Base-by-base conservation (phyloP, 2,329 filamentous ascomycete genomes). In the Cercospora canescens region DNA sequence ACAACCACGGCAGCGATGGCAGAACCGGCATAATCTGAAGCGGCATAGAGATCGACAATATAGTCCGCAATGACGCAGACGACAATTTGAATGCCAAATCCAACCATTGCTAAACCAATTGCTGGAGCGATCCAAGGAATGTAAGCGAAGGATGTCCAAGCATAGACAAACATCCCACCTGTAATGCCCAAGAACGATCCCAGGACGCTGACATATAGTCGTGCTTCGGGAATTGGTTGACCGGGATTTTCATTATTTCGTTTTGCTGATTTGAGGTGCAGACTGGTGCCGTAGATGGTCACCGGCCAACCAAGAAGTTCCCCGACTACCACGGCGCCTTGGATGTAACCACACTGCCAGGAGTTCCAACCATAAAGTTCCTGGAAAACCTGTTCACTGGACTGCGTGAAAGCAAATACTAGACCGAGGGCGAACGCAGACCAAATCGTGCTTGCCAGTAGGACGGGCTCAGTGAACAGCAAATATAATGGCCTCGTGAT, bases 161-260 rank as follows among this genome's bases (percentile, higher is more conserved):
- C 84, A 66, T 85, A 86, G 34, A 80, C 77, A 67, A 86, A 84
- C 75, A 85, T 79, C 14, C 84, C 84, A 1, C 79, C 83, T 0
- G 78, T 75, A 37, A 84, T 78, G 2, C 82, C 82, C 30, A 84
- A 32, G 52, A 85, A 81, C 2, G 80, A 81, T 1, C 75, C 81
- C 1, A 79, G 75, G 11, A 83, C 77, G 58, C 74, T 77, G 48
- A 82, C 72, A 67, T 83, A 83, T 0, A 84, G 75, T 11, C 82
- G 76, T 0, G 80, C 81, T 72, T 85, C 82, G 0, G 82, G 82
- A 24, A 80, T 78, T 12, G 79, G 78, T 3, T 68, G 66, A 16
- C 76, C 76, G 0, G 78, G 77, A 3, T 66, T 63, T 63, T 81
- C 76, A 9, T 65, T 75, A 60, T 81, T 81, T 28, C 77, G 75